Base-by-base conservation (phyloP, 805 yeast genomes). In the Zygoascus ofunaensis region DNA sequence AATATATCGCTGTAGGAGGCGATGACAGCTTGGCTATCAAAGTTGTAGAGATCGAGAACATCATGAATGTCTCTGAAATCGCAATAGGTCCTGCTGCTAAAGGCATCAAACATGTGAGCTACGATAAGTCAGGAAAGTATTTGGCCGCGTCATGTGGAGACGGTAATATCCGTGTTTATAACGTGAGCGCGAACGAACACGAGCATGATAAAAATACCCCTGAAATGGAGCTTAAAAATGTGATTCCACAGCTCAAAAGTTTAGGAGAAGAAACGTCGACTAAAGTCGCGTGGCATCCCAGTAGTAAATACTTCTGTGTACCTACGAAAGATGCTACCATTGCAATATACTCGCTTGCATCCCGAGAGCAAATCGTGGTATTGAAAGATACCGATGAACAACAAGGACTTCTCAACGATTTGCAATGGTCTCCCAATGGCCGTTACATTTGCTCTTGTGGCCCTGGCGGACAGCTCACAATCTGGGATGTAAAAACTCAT, bases 211-310 rank as follows among this genome's bases (percentile, higher is more conserved):
- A 59, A 4, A 51, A 53, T 28, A 50, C 53, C 3, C 23, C 64
- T 7, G 59, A 53, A 20, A 7, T 17, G 5, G 23, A 36, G n/a
- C 7, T 26, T 8, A 24, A 22, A 4, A 50, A 52, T 10, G 43
- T 65, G 0, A 45, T 56, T 12, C 66, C 68, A 1, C 17, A 49
- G n/a, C 42, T 59, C 5, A 46, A 44, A n/a, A 48, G 49, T n/a
- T 51, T 47, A 4, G 71, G 67, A 34, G 69, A 68, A 54, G 61
- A 74, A 36, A 57, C 74, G 1, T 63, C 79, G 21, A 71, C 84
- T 0, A 72, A 72, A 35, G 71, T 78, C 2, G 74, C 73, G 32
- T 87, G 95, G 95, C 75, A 78, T 45, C 75, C 82, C 2, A 94
- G 94, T 15, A 8, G 30, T 26, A 74, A 74, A 43, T 60, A 68